phyloP scores from a whole-genome alignment of 495 filamentous ascomycete genomes.

The Copromyces sp. region DNA sequence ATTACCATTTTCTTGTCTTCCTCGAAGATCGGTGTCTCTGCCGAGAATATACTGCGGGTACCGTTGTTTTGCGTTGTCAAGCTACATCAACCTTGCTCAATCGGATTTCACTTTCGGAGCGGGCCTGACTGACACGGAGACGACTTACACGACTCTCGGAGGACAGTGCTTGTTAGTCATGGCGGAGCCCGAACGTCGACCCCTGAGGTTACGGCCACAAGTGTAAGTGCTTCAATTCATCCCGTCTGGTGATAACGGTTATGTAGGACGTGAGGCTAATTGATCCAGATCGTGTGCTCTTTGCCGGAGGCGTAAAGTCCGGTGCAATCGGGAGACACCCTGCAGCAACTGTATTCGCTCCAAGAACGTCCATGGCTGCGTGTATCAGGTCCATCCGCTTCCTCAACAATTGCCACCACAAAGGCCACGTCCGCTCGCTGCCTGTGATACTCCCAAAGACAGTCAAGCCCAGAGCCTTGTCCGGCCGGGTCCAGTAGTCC shows the following conservation, averaged over 20 bases:
- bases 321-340: conserved; percentile 25
- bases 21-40: neutral
- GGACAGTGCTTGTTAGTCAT: neutral
- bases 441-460: conserved; percentile 1
- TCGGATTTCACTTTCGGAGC: neutral
- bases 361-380: conserved; percentile 27
- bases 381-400: conserved; percentile 21
- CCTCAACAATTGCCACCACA: neutral
- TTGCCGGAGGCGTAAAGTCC: conserved; percentile 27
- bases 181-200: neutral
- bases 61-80: neutral
- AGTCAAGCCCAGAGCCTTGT: neutral
- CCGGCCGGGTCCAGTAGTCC: conserved; percentile 1
- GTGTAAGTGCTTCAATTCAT: neutral
- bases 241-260: neutral
- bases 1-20: neutral
- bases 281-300: conserved; percentile 18
- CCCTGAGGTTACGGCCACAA: neutral
- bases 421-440: conserved; percentile 6
- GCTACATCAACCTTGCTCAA: neutral
- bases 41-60: neutral
- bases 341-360: conserved; percentile 41
- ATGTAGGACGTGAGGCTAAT: neutral
- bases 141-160: neutral
- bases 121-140: neutral